Base-by-base conservation (phyloP, 1,284 basidiomycete species). In the Boletus mariae region DNA sequence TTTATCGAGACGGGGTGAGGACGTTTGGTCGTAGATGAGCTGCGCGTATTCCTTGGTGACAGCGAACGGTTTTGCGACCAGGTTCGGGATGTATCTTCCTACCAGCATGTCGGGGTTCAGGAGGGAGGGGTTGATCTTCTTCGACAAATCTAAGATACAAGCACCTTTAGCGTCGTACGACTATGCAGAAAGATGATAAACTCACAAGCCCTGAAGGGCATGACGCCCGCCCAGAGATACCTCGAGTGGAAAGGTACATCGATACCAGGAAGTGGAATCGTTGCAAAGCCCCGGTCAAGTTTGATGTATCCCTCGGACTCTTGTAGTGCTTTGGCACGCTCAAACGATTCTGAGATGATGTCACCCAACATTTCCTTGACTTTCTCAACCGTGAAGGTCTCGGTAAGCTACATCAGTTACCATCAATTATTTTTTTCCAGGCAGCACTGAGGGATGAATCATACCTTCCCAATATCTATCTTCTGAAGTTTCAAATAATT, bases 161-260 rank as follows among this genome's bases (percentile, higher is more conserved):
- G n/a, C 13, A 58, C 59, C 59, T 62, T 68, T 31, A 71, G 44
- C 13, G n/a, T 25, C 47, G 31, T 57, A 15, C 41, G 56, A 17
- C 57, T 44, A 54, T 61, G 37, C 40, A 2, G 40, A 4, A 41
- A 51, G 46, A 17, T 34, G 37, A 12, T 13, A 41, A 44, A 53
- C 87, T 73, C 68, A 92, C 90, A 94, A 45, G 90, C 90, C 60
- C 93, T 85, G 89, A 96, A 96, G 4, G 93, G 94, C 84, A 98
- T 84, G 47, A 99, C 97, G 71, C 96, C 97, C 31, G 94, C 94
- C 97, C 96, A 95, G 45, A 99, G 83, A 76, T 98, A 98, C 62
- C 93, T 89, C 9, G 96, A 95, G 73, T 99, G 96, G 90, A 99
- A 99, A 11, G 97, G 96, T 11, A 99, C 96, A 65, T 99, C 96